Evolutionary conservation across 495 filamentous ascomycete genomes (phyloP).

Genomic region (Aspergillus campestris): DNA sequence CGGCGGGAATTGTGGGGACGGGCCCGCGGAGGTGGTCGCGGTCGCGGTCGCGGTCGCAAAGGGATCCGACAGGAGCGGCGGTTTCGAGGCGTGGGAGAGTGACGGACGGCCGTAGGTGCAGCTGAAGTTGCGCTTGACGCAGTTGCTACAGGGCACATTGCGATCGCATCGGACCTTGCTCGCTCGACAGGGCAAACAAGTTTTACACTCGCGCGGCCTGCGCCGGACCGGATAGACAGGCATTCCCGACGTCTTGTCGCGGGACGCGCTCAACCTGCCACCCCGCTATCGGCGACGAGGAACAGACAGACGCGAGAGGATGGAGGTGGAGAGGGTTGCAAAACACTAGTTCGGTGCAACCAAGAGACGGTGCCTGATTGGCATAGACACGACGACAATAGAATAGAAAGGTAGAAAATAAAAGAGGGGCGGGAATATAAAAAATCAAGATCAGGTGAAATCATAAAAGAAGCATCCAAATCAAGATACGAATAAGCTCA

Average conservation of each 20-base stretch:
- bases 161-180: constrained; percentile 61
- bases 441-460: too few relatives aligned
- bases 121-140: constrained; percentile 60
- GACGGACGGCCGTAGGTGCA: constrained; percentile 66
- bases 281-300: too few relatives aligned
- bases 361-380: too few relatives aligned
- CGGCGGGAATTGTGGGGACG: constrained; percentile 3
- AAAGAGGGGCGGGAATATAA: too few relatives aligned
- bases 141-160: constrained; percentile 64
- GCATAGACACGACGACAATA: too few relatives aligned
- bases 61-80: constrained; percentile 6
- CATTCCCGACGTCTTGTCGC: constrained; percentile 9
- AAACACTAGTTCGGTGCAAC: too few relatives aligned
- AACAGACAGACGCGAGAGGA: too few relatives aligned
- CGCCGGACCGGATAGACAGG: constrained; percentile 37
- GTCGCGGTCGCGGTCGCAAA: constrained; percentile 8
- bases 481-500: too few relatives aligned
- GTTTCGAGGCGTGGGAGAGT: constrained; percentile 8
- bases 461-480: too few relatives aligned
- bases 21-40: constrained; percentile 1
- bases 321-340: too few relatives aligned
- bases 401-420: too few relatives aligned
- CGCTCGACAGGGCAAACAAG: constrained; percentile 39
- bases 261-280: too few relatives aligned
- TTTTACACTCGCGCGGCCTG: constrained; percentile 41